Percentiles rank a stretch among this genome's conserved stretches.
Conservation (phyloP, 371 early-diverging fungal genomes). For the Apophysomyces ossiformis region DNA sequence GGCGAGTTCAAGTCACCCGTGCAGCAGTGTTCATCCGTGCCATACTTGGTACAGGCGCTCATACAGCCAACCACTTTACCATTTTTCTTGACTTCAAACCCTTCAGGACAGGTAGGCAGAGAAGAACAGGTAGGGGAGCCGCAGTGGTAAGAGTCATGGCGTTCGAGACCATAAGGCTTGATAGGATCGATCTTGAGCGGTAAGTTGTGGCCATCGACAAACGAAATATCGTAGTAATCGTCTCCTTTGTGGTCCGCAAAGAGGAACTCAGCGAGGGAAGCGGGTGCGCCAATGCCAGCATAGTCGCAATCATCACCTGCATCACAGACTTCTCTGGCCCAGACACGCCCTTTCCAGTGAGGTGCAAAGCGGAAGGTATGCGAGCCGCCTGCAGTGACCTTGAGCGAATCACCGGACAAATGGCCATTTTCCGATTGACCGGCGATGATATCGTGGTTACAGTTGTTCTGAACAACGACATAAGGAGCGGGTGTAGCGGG, state of each 20-base stretch:
- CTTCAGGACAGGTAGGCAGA: slow-evolving; percentile 31
- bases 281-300: slow-evolving; percentile 35
- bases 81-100: slow-evolving; percentile 21
- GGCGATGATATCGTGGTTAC: slow-evolving; percentile 12
- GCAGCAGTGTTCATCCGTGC: slow-evolving; percentile 46
- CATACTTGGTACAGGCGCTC: slow-evolving; percentile 45
- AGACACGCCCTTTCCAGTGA: slow-evolving; percentile 37
- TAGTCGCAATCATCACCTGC: slow-evolving; percentile 26
- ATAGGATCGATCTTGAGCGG: slow-evolving; percentile 34
- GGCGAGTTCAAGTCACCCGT: slow-evolving; percentile 38
- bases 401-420: slow-evolving; percentile 9
- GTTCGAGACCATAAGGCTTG: slow-evolving; percentile 7
- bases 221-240: slow-evolving; percentile 42
- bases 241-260: slow-evolving; percentile 22
- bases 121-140: slow-evolving; percentile 28
- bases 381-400: slow-evolving; percentile 13
- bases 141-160: slow-evolving; percentile 27
- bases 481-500: slow-evolving; percentile 16
- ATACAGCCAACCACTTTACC: slow-evolving; percentile 33
- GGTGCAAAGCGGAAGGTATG: slow-evolving; percentile 14
- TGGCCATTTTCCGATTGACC: slow-evolving; percentile 23
- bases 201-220: slow-evolving; percentile 47
- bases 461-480: slow-evolving; percentile 23
- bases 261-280: slow-evolving; percentile 37
- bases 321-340: slow-evolving; percentile 31